Evolutionary conservation across 31 red algal species (phyloP), one percentile per base, ranked within the genome.

Genomic region (Bonnemaisonia californica): DNA sequence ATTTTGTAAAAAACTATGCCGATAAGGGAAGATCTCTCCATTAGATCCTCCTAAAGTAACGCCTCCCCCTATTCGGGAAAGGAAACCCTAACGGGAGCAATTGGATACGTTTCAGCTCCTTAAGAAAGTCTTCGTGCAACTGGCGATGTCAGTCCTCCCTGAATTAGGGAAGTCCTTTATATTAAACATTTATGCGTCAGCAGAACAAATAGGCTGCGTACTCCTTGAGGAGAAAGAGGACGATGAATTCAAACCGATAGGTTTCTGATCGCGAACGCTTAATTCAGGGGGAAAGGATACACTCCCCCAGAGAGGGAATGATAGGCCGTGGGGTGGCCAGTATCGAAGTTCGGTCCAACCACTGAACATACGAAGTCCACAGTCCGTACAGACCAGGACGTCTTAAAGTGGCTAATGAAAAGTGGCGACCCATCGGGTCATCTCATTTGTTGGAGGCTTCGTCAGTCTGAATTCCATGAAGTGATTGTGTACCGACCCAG

Each of bases 341-440:
- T 82, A 0, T 3, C 42, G 1, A 81, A 62, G 5, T 64, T 89
- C 0, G 27, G 75, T 2, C 63, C 62, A 45, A 81, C 73, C 45
- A 76, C 82, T 40, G 66, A 59, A 65, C 41, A 57, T 22, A 36
- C 41, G 8, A 5, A 40, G 9, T 81, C 74, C 24, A 60, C 59
- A 0, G 56, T 89, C 21, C 47, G 34, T 19, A 63, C 77, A 13
- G 86, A 89, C 37, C 68, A 76, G 4, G 61, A 32, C n/a, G n/a
- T n/a, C n/a, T n/a, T n/a, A n/a, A n/a, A n/a, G n/a, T n/a, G n/a
- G n/a, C n/a, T n/a, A n/a, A n/a, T n/a, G n/a, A n/a, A n/a, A n/a
- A n/a, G n/a, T n/a, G n/a, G n/a, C n/a, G n/a, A n/a, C n/a, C n/a
- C 21, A 18, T 60, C 57, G 2, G 28, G 82, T 9, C 31, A 55